Base-by-base conservation (phyloP, 352 stramenopile species). In the Saprolegnia parasitica region DNA sequence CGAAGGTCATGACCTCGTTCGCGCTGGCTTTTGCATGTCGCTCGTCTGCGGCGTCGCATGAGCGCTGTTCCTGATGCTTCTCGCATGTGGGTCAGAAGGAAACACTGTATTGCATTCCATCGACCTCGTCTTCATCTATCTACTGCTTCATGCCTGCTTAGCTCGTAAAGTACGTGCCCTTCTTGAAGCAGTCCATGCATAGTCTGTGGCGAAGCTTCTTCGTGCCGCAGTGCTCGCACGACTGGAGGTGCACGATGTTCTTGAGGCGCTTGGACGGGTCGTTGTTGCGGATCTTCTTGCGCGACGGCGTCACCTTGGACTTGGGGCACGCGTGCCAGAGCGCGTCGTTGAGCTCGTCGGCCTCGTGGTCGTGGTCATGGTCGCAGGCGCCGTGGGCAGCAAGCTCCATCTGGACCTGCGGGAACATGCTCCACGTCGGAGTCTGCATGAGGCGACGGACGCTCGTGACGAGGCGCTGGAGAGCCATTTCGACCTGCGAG, bases 131-230 rank as follows among this genome's bases (percentile, higher is more conserved):
- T 35, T 35, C 29, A 49, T n/a, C 42, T 49, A 49, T 49, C 42
- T 49, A 35, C 29, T 35, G 29, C 29, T 35, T 5, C 29, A 35
- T 35, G 29, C 42, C 13, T n/a, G 58, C 24, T 56, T 56, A 67
- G 21, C 35, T 20, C 23, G 68, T 83, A 78, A 95, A 95, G 78
- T 95, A 95, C 74, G 86, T 93, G 80, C 87, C 87, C 80, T 95
- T 93, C 81, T 95, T 95, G 79, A 91, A 95, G 79, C 87, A 95
- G 78, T 81, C 90, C 85, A 95, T 95, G 81, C 87, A 95, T 56
- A 95, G 70, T 64, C 87, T 86, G 75, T 95, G 87, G 74, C 87
- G 84, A 46, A 95, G 75, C 73, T 95, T 95, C 84, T 95, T 95
- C 72, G 90, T 79, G 65, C 84, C 81, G 57, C 87, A 95, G 67